phyloP scores from a whole-genome alignment of 108 stramenopile species.

The Parmales sp. region DNA sequence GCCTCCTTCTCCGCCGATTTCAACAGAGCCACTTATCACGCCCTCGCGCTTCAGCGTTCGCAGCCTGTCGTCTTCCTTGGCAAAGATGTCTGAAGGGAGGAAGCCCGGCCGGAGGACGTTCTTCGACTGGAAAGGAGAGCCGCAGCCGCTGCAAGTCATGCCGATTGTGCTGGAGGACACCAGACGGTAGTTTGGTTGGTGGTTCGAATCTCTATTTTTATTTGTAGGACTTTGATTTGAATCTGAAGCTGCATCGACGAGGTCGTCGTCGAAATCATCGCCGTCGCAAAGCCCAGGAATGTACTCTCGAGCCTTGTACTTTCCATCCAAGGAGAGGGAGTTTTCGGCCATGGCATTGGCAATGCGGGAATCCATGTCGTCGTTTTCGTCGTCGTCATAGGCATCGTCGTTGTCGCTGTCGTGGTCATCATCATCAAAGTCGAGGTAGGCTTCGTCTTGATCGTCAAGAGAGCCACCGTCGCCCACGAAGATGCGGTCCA shows the following conservation, averaged over 20 bases:
- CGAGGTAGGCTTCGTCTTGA: conserved; percentile 17
- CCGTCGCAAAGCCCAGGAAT: background rate
- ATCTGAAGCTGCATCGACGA: conserved; percentile 41
- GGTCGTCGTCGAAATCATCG: conserved; percentile 23
- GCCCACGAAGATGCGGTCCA: no score
- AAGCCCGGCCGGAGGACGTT: conserved; percentile 61
- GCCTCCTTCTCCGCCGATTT: no score
- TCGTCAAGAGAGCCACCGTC: background rate
- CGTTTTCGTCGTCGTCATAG: no score
- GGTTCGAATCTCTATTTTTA: conserved; percentile 50
- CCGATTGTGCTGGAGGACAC: conserved; percentile 59
- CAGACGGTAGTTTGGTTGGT: conserved; percentile 47
- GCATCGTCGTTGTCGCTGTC: conserved; percentile 54
- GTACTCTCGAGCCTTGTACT: background rate
- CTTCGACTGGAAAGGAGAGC: conserved; percentile 60
- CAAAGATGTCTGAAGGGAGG: conserved; percentile 63
- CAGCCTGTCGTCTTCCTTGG: conserved; percentile 48
- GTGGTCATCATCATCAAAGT: conserved; percentile 35
- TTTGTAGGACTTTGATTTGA: conserved; percentile 9
- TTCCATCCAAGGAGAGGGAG: background rate
- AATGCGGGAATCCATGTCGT: no score
- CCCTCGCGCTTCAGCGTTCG: conserved; percentile 66
- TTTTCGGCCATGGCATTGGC: background rate
- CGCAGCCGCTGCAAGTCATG: conserved; percentile 74
- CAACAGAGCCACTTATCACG: conserved; percentile 51